Evolutionary conservation across 1,284 basidiomycete genomes (phyloP).

Genomic region (Cryptococcus neoformans): DNA sequence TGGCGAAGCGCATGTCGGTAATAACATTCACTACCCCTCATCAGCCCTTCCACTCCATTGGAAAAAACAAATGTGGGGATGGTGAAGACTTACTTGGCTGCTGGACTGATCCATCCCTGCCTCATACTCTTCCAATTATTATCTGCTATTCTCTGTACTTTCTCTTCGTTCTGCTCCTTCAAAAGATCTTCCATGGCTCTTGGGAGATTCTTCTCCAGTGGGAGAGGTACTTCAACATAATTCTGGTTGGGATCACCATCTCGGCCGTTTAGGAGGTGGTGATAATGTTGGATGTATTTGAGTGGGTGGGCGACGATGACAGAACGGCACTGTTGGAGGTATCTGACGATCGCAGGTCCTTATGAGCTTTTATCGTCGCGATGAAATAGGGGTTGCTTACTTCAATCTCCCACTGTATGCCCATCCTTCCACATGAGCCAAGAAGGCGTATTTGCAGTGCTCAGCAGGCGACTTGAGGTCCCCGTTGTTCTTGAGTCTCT

Average conservation of each 20-base stretch:
- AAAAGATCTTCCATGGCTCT: constrained; percentile 39
- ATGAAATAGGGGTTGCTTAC: constrained; percentile 11
- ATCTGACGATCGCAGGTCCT: constrained; percentile 13
- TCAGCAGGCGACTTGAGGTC: constrained; percentile 37
- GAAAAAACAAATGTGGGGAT: background rate
- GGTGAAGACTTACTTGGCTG: constrained; percentile 31
- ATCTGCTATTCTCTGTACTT: constrained; percentile 36
- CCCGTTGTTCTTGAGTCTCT: constrained; percentile 14
- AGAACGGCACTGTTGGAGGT: constrained; percentile 46
- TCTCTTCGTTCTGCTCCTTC: constrained; percentile 15
- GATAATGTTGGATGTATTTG: constrained; percentile 45
- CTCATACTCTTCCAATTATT: constrained; percentile 37
- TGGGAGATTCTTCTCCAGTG: constrained; percentile 30
- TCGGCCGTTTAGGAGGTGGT: constrained; percentile 40
- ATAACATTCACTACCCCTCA: constrained; percentile 21
- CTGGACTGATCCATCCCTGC: constrained; percentile 38
- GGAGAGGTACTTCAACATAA: constrained; percentile 35
- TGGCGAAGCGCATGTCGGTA: constrained; percentile 21
- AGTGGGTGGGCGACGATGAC: constrained; percentile 41
- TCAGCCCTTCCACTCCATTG: background rate
- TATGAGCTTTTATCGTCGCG: background rate
- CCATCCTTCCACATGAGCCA: constrained; percentile 46
- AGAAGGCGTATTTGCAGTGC: constrained; percentile 46
- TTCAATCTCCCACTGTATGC: constrained; percentile 46
- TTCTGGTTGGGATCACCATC: constrained; percentile 41